Evolutionary conservation across 176 grass and related monocot species (phyloP).

Genomic region (Carex cristatella): DNA sequence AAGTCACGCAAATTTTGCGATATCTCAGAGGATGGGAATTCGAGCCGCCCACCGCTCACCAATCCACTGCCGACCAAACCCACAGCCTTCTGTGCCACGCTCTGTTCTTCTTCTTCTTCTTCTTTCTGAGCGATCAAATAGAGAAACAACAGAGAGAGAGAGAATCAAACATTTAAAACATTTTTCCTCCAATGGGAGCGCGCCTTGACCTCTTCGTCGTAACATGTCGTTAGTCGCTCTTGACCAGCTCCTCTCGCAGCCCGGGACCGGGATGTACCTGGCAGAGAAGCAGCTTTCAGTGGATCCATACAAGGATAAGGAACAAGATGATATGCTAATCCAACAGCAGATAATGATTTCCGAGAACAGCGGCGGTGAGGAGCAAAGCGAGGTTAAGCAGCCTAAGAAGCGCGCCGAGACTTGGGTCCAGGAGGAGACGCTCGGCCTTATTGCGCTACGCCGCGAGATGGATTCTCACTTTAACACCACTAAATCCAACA

Average conservation of each 20-base stretch:
- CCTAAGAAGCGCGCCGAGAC: slow-evolving; percentile 98
- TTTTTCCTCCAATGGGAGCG: slow-evolving; percentile 1
- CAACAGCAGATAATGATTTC: slow-evolving; percentile 62
- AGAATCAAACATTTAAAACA: neutral
- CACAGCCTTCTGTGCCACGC: neutral
- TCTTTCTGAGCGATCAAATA: neutral
- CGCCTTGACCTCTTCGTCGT: neutral
- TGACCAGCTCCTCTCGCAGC: slow-evolving; percentile 30
- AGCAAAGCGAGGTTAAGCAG: slow-evolving; percentile 33
- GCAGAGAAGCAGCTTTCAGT: slow-evolving; percentile 20
- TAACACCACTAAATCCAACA: slow-evolving; percentile 99
- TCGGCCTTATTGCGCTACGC: slow-evolving; percentile 66
- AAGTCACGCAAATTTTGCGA: too few relatives aligned
- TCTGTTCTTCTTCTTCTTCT: neutral
- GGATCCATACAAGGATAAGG: slow-evolving; percentile 22
- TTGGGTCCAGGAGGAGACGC: slow-evolving; percentile 89
- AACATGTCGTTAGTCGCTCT: slow-evolving; percentile 41
- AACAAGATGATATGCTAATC: slow-evolving; percentile 35
- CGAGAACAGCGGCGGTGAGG: slow-evolving; percentile 58
- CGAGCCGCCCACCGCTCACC: slow-evolving; percentile 15
- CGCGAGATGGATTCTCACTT: slow-evolving; percentile 79
- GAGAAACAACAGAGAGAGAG: neutral
- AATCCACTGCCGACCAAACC: neutral
- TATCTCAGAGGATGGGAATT: too few relatives aligned
- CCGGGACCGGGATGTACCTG: slow-evolving; percentile 48